phyloP scores from a whole-genome alignment of 1,284 basidiomycete species.

The Leccinum insigne region DNA sequence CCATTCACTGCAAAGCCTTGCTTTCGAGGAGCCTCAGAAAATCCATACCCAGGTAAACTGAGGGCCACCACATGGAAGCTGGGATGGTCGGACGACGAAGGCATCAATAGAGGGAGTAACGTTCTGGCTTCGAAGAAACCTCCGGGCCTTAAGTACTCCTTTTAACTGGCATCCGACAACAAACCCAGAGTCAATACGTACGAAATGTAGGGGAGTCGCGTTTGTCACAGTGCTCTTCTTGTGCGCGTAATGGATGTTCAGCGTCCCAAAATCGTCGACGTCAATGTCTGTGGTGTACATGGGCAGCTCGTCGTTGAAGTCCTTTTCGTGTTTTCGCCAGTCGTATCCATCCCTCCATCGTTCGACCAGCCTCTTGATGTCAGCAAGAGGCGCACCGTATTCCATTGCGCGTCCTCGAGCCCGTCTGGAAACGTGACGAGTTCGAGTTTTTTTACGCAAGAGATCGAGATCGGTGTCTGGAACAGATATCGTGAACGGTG shows the following conservation, averaged over 20 bases:
- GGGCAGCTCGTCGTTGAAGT: conserved; percentile 29
- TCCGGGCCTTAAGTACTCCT: conserved; percentile 51
- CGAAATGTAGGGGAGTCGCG: conserved; percentile 46
- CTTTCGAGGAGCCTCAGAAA: conserved; percentile 46
- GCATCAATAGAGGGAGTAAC: conserved; percentile 49
- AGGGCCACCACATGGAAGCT: conserved; percentile 59
- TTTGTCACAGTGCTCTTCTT: conserved; percentile 34
- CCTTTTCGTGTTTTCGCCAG: conserved; percentile 42
- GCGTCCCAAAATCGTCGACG: conserved; percentile 36
- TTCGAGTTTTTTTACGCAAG: conserved; percentile 32
- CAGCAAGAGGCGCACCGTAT: conserved; percentile 41
- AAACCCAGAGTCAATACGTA: conserved; percentile 22
- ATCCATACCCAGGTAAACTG: conserved; percentile 57
- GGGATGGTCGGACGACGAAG: conserved; percentile 42
- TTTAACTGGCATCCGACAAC: background rate
- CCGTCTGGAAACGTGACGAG: conserved; percentile 43
- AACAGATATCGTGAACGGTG: too few species aligned
- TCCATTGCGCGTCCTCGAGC: conserved; percentile 37
- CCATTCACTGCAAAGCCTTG: conserved; percentile 41
- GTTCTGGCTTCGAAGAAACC: conserved; percentile 56
- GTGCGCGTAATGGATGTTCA: conserved; percentile 47
- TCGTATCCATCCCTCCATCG: conserved; percentile 44
- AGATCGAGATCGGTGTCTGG: too few species aligned
- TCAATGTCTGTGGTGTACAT: conserved; percentile 45
- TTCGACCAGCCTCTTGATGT: conserved; percentile 39